These are phyloP conservation scores for Aureobasidium uvarum DNA, from an alignment of 2,329 filamentous ascomycete genomes.

Conservation along the genomic window DNA sequence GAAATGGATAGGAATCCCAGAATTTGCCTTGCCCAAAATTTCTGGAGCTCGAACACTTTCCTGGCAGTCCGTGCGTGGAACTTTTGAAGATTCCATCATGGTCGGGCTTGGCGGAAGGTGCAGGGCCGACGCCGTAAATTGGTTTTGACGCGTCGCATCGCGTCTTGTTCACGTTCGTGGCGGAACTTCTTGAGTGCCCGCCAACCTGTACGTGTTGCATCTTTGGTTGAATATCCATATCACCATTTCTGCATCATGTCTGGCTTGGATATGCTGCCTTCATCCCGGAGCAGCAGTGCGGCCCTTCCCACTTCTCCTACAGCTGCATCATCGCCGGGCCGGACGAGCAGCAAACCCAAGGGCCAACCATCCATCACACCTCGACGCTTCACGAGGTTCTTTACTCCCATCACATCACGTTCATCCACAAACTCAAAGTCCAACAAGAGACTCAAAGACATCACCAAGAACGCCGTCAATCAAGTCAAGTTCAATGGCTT, in stretches of 20 bases:
- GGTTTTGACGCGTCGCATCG: background rate
- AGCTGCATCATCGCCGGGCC: constrained; percentile 33
- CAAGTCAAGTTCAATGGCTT: constrained; percentile 31
- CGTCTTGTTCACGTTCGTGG: background rate
- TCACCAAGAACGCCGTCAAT: constrained; percentile 49
- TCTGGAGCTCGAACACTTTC: background rate
- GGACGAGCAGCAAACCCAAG: constrained; percentile 42
- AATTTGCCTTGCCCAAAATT: no score
- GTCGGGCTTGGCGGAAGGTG: no score
- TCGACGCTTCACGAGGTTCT: constrained; percentile 53
- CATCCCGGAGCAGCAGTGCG: constrained; percentile 39
- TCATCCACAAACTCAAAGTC: constrained; percentile 40
- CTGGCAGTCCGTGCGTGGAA: no score
- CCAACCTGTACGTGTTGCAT: background rate
- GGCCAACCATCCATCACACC: constrained; percentile 53
- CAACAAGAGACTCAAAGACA: constrained; percentile 50
- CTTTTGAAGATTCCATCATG: no score
- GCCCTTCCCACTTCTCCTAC: constrained; percentile 41
- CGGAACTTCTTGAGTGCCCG: background rate
- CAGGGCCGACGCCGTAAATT: background rate
- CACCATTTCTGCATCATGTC: constrained; percentile 12
- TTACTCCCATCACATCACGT: constrained; percentile 43
- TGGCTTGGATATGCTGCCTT: constrained; percentile 20
- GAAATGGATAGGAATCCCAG: background rate
- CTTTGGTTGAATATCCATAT: constrained; percentile 3